phyloP scores from a whole-genome alignment of 306 rosid species.

The Pachyrhizus erosus region DNA sequence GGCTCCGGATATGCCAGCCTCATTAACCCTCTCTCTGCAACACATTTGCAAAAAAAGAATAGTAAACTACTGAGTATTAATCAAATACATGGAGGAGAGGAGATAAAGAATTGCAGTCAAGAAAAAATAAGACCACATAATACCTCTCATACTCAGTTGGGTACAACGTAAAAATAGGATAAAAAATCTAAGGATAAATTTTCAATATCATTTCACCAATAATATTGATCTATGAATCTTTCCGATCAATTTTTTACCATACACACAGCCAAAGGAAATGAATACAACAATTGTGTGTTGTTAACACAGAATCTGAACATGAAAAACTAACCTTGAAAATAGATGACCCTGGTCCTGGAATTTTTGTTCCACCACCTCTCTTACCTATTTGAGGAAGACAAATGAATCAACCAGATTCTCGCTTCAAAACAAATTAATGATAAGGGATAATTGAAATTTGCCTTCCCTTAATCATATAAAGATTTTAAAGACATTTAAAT shows the following conservation, averaged over 20 bases:
- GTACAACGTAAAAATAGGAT: neutral
- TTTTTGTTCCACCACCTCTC: slow-evolving; percentile 58
- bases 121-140: neutral
- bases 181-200: neutral
- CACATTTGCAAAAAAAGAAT: slow-evolving; percentile 6
- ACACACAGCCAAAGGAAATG: neutral
- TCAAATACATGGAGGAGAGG: neutral
- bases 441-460: neutral
- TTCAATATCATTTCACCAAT: neutral
- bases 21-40: slow-evolving; percentile 47
- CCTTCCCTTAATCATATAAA: neutral
- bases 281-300: neutral
- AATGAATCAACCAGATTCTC: neutral
- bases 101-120: neutral
- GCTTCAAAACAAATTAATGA: neutral
- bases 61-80: neutral
- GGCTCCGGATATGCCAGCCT: slow-evolving; percentile 52
- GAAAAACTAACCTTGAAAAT: slow-evolving; percentile 58
- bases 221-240: neutral
- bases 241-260: neutral
- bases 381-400: slow-evolving; percentile 51
- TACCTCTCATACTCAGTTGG: neutral
- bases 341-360: slow-evolving; percentile 8
- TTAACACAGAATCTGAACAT: slow-evolving; percentile 14
- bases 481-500: neutral